These are phyloP conservation scores for Stemphylium beticola DNA, from an alignment of 2,329 filamentous ascomycete genomes.

Conservation along the genomic window DNA sequence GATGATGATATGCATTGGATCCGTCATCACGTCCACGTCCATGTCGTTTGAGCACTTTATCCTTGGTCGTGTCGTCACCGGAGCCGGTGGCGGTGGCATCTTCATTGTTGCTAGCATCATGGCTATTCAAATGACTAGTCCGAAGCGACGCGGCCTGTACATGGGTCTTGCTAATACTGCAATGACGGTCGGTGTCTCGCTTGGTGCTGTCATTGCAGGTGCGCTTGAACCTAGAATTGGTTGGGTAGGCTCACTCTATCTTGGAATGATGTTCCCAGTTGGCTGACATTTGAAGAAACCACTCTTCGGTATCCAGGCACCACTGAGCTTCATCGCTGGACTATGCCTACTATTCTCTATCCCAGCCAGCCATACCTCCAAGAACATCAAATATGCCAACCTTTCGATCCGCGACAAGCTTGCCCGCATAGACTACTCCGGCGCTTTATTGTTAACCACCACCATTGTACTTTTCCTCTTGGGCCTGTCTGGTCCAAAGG, in stretches of 20 bases:
- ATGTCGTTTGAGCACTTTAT: conserved; percentile 68
- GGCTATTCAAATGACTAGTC: conserved; percentile 73
- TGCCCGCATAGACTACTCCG: conserved; percentile 74
- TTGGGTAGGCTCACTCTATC: conserved; percentile 63
- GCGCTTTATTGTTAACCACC: conserved; percentile 60
- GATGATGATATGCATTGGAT: conserved; percentile 65
- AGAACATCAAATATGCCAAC: conserved; percentile 45
- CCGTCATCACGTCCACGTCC: conserved; percentile 68
- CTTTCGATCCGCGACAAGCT: conserved; percentile 61
- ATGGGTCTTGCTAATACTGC: conserved; percentile 76
- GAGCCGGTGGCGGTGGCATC: conserved; percentile 73
- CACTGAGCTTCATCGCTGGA: conserved; percentile 67
- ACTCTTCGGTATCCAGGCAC: conserved; percentile 75
- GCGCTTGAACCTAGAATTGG: conserved; percentile 67
- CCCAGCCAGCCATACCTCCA: conserved; percentile 54
- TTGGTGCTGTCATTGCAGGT: conserved; percentile 74
- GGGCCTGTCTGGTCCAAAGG: conserved; percentile 68
- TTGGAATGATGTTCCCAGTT: neutral
- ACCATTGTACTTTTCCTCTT: conserved; percentile 76
- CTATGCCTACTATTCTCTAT: conserved; percentile 69
- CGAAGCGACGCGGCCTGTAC: conserved; percentile 72
- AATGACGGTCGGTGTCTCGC: conserved; percentile 73
- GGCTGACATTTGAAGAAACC: conserved; percentile 59
- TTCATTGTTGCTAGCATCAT: conserved; percentile 77
- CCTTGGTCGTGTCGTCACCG: conserved; percentile 70